Conservation (phyloP, 208 protist species). For the Leishmania martiniquensis region DNA sequence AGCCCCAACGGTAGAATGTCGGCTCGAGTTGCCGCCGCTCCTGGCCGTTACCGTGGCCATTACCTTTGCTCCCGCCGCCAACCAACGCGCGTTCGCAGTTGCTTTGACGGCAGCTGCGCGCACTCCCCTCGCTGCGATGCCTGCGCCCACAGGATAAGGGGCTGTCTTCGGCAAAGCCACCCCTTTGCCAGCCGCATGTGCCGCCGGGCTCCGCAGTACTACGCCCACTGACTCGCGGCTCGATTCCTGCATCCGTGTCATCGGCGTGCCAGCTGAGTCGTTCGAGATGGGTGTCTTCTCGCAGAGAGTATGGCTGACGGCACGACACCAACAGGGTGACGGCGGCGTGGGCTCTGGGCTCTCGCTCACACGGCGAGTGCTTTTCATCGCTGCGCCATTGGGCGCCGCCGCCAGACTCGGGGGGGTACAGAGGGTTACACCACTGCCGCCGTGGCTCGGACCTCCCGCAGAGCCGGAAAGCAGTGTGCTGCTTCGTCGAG, state of each 20-base stretch:
- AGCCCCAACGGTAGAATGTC: not conserved
- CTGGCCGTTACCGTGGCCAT: not conserved
- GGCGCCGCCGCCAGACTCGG: not conserved
- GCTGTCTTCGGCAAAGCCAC: not conserved
- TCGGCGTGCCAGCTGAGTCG: no score
- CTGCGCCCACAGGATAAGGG: not conserved
- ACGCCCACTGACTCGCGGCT: not conserved
- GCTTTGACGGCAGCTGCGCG: not conserved
- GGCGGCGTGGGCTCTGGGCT: slow-evolving; percentile 30
- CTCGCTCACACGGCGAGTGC: slow-evolving; percentile 4
- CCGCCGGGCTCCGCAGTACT: not conserved
- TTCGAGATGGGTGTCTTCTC: not conserved
- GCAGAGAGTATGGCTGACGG: not conserved
- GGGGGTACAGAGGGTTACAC: not conserved
- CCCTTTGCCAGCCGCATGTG: not conserved
- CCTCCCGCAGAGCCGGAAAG: not conserved
- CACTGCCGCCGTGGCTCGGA: not conserved
- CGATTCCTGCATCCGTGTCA: not conserved
- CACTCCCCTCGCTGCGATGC: not conserved
- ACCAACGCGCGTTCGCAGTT: not conserved
- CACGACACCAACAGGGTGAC: slow-evolving; percentile 6
- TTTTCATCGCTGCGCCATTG: not conserved
- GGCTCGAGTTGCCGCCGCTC: not conserved
- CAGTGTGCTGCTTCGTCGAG: not conserved
- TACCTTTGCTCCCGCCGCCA: not conserved